Base-by-base conservation (phyloP, 1,284 basidiomycete species). In the Boletellus deceptivus region DNA sequence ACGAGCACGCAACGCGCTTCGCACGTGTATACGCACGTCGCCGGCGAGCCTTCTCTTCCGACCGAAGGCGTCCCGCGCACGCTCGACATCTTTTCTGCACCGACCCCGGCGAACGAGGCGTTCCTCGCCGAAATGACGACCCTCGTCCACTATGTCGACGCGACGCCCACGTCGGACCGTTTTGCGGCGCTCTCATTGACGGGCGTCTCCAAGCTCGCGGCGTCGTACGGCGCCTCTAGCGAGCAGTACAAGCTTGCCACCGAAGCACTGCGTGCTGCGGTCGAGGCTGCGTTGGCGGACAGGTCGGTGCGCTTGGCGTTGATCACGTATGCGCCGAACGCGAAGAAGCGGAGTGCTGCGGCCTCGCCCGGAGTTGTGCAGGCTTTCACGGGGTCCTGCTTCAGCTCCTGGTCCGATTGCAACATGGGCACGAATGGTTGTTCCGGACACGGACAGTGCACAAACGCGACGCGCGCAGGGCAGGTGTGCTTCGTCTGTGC, bases 401-500 rank as follows among this genome's bases (percentile, higher is more conserved):
- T 81, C 62, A 60, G 70, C 0, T 76, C 76, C 25, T 67, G 70
- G 18, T 75, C 80, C 18, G 68, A 74, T 1, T 92, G 89, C 64
- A 71, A 64, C 17, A 81, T 84, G 58, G 72, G 72, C 38, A 92
- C 89, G 5, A 74, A 72, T 43, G 63, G 72, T 17, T 92, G 90
- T 66, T 86, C 83, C 10, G 85, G 86, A 4, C 77, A 81, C 43
- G 90, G 90, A 0, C 61, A 78, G 54, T 92, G 90, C 58, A 73
- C 79, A 14, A 67, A 74, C 46, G 79, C 78, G 25, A 77, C 70
- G 42, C 84, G 81, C 55, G 77, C 80, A 6, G 86, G 84, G 16
- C 75, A 76, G 52, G 81, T 79, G 6, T 92, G 89, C 65, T 91
- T 80, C 60, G 78, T 87, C 2, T 92, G 90, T 63, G 72, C 77